Evolutionary conservation across 2,329 filamentous ascomycete genomes (phyloP).

Genomic region (Magnaporthiopsis poae): DNA sequence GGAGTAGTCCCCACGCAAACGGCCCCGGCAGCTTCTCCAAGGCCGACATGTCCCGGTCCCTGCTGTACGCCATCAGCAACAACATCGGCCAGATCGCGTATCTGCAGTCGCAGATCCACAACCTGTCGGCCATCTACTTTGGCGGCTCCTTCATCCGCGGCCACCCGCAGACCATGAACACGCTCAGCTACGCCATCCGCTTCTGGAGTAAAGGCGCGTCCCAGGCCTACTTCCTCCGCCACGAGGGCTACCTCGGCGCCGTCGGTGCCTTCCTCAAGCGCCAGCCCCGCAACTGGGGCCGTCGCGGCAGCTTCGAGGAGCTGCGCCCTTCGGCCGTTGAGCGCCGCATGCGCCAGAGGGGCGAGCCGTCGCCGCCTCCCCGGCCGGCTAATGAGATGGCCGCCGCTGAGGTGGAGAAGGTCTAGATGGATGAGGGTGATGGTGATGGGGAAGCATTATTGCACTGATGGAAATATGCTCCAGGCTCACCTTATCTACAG

Average conservation of each 20-base stretch:
- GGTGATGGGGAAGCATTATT: too few species aligned
- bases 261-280: conserved; percentile 90
- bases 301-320: conserved; percentile 65
- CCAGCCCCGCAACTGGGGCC: conserved; percentile 83
- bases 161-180: conserved; percentile 96
- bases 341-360: conserved; percentile 10
- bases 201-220: conserved; percentile 91
- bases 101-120: conserved; percentile 91
- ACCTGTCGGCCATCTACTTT: conserved; percentile 88
- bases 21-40: conserved; percentile 51
- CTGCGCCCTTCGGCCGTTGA: conserved; percentile 13
- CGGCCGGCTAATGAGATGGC: too few species aligned
- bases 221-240: conserved; percentile 88
- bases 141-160: conserved; percentile 94
- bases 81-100: conserved; percentile 98
- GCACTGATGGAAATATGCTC: too few species aligned
- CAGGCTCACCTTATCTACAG: too few species aligned
- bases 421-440: too few species aligned
- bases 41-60: conserved; percentile 79
- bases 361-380: too few species aligned
- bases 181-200: conserved; percentile 87
- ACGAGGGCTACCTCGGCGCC: conserved; percentile 89
- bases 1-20: not conserved
- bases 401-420: too few species aligned
- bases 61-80: conserved; percentile 92